Percentiles rank a stretch among this genome's conserved stretches.
Conservation (phyloP, 1,284 basidiomycete genomes). For the Apiotrichum laibachii region DNA sequence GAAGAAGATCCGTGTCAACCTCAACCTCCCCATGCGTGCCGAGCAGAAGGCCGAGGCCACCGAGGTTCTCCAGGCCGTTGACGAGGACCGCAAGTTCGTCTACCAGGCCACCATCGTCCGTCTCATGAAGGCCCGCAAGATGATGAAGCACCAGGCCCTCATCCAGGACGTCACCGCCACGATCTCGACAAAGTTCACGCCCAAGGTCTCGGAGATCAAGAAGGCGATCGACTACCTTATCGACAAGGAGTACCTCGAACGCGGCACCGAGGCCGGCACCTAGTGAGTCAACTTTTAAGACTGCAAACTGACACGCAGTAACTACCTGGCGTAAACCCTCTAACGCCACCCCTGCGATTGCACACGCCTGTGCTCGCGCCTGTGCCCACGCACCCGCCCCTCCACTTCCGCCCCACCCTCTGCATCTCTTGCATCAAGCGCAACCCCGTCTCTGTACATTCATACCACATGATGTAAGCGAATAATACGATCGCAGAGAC, state of each 20-base stretch:
- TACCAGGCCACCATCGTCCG: conserved; percentile 97
- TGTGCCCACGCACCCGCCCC: background rate
- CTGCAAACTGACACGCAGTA: conserved; percentile 18
- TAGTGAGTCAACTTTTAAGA: background rate
- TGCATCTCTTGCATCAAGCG: conserved; percentile 5
- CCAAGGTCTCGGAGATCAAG: conserved; percentile 48
- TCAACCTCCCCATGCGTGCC: conserved; percentile 91
- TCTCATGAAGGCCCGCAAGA: conserved; percentile 96
- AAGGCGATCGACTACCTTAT: conserved; percentile 95
- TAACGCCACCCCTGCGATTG: background rate
- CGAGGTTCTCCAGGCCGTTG: conserved; percentile 91
- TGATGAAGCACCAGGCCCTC: conserved; percentile 91
- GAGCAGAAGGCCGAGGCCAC: conserved; percentile 88
- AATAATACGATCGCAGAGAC: background rate
- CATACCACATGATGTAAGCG: conserved; percentile 7
- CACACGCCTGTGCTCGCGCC: background rate
- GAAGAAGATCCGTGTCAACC: conserved; percentile 78
- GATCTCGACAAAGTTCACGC: conserved; percentile 60
- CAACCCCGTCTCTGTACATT: conserved; percentile 4
- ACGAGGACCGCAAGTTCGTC: conserved; percentile 95
- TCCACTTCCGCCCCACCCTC: background rate
- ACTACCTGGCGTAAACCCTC: conserved; percentile 31
- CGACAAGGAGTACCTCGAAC: conserved; percentile 97
- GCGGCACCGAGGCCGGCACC: conserved; percentile 65
- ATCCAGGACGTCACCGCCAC: conserved; percentile 91